Conservation (phyloP, 306 rosid genomes). For the Medicago ruthenica region DNA sequence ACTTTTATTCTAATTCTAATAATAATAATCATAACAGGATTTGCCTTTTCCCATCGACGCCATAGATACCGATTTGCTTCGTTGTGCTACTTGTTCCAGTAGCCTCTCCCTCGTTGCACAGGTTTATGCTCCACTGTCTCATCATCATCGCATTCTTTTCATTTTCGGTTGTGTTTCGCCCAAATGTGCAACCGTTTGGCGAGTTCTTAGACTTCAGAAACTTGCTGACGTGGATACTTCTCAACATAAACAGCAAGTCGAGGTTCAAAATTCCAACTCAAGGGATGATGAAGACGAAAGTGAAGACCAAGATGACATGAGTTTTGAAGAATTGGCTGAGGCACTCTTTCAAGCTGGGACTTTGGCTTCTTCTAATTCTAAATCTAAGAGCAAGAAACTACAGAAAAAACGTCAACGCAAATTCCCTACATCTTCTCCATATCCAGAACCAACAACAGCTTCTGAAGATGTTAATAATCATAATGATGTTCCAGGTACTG, state of each 20-base stretch:
- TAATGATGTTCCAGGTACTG: slow-evolving; percentile 54
- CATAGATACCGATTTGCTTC: slow-evolving; percentile 51
- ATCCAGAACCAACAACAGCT: slow-evolving; percentile 33
- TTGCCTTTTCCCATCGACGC: slow-evolving; percentile 67
- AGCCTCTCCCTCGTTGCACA: slow-evolving; percentile 70
- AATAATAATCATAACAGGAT: slow-evolving; percentile 50
- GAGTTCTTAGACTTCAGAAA: slow-evolving; percentile 78
- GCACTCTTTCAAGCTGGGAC: slow-evolving; percentile 65
- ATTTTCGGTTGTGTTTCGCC: slow-evolving; percentile 71
- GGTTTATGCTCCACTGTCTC: slow-evolving; percentile 80
- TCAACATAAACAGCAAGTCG: slow-evolving; percentile 13
- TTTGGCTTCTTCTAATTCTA: slow-evolving; percentile 55
- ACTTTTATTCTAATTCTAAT: not conserved
- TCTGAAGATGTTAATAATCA: slow-evolving; percentile 32
- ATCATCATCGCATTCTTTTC: slow-evolving; percentile 63
- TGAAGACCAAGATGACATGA: slow-evolving; percentile 54
- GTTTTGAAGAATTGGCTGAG: slow-evolving; percentile 65
- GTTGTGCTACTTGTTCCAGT: slow-evolving; percentile 59
- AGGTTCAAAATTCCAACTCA: slow-evolving; percentile 41
- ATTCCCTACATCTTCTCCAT: slow-evolving; percentile 37
- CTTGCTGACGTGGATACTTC: slow-evolving; percentile 35
- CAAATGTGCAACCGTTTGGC: slow-evolving; percentile 69
- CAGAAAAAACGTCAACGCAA: slow-evolving; percentile 20
- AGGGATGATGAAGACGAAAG: slow-evolving; percentile 52
- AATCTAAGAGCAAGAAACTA: slow-evolving; percentile 50